These are phyloP conservation scores for Suillus subluteus DNA, from an alignment of 768 basidiomycete genomes.

Conservation along the genomic window DNA sequence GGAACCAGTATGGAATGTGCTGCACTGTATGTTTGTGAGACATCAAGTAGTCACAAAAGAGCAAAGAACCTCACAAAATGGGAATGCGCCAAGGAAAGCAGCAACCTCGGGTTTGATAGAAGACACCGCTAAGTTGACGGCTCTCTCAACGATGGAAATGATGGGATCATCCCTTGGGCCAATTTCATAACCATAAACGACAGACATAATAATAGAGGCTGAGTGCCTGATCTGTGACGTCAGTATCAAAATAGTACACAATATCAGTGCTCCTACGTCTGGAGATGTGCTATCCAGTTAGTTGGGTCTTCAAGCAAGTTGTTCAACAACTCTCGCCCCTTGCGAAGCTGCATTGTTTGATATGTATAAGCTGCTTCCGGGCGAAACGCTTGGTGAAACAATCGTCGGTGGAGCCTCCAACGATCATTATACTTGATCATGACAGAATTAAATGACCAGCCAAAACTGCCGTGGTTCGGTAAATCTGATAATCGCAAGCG, in stretches of 20 bases:
- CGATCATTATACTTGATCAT: conserved; percentile 31
- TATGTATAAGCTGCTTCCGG: conserved; percentile 23
- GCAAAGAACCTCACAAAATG: conserved; percentile 33
- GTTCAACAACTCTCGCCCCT: conserved; percentile 27
- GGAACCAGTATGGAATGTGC: conserved; percentile 43
- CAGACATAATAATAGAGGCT: conserved; percentile 32
- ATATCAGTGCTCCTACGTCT: conserved; percentile 23
- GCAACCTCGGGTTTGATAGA: conserved; percentile 33
- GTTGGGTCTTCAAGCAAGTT: conserved; percentile 28
- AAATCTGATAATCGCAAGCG: background rate
- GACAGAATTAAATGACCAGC: conserved; percentile 34
- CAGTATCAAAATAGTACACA: background rate
- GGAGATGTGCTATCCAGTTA: conserved; percentile 23
- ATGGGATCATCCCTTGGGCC: conserved; percentile 30
- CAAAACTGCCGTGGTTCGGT: conserved; percentile 22
- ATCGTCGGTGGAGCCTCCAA: conserved; percentile 33
- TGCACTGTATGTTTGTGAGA: conserved; percentile 27
- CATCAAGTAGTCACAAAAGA: background rate
- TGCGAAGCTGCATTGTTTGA: conserved; percentile 28
- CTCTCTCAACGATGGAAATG: conserved; percentile 28
- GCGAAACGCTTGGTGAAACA: conserved; percentile 34
- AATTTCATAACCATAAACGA: conserved; percentile 35
- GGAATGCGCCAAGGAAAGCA: conserved; percentile 40
- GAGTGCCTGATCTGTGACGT: conserved; percentile 22
- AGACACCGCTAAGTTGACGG: conserved; percentile 24